phyloP scores from a whole-genome alignment of 305 asterid species.

The Plantago coronopus region DNA sequence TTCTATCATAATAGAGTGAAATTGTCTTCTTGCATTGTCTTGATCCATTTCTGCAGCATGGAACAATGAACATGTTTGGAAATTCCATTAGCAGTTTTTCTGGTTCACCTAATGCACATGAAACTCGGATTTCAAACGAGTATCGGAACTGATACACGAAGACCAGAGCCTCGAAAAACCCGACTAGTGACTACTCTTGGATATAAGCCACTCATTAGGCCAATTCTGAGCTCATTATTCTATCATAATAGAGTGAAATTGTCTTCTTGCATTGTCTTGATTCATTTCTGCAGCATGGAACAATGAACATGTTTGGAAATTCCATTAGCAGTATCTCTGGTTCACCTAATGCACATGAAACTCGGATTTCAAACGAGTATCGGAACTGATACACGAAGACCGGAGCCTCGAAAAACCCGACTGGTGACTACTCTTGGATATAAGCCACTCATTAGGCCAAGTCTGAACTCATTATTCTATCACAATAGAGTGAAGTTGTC shows the following conservation, averaged over 20 bases:
- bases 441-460: too few relatives aligned
- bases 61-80: conserved; percentile 1
- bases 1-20: conserved; percentile 19
- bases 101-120: too few relatives aligned
- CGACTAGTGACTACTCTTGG: background rate
- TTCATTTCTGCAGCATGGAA: too few relatives aligned
- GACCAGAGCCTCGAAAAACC: background rate
- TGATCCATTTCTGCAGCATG: too few relatives aligned
- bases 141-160: background rate
- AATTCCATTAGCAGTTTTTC: conserved; percentile 22
- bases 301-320: conserved; percentile 10
- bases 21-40: conserved; percentile 24
- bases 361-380: background rate
- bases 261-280: conserved; percentile 23
- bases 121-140: background rate
- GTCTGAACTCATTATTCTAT: conserved; percentile 14
- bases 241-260: conserved; percentile 20
- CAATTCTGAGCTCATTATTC: conserved; percentile 12
- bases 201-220: too few relatives aligned
- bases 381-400: background rate
- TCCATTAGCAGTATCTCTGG: conserved; percentile 22
- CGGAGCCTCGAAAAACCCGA: background rate
- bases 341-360: too few relatives aligned
- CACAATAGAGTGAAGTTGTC: conserved; percentile 24
- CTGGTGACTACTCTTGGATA: background rate